Conservation (phyloP, 495 filamentous ascomycete genomes). For the Aspergillus egyptiacus region DNA sequence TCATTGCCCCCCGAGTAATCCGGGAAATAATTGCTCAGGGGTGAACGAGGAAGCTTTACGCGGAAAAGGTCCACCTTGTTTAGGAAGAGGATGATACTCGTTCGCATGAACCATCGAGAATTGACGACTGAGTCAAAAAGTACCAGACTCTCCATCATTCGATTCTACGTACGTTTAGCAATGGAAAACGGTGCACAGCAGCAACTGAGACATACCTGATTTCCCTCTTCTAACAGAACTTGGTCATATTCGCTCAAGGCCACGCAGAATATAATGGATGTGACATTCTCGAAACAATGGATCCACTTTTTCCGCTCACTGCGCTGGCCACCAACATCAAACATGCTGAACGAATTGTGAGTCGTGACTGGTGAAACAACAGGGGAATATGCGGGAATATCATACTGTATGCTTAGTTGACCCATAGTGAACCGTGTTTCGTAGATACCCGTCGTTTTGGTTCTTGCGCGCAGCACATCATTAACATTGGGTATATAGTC, state of each 20-base stretch:
- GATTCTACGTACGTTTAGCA: slow-evolving; percentile 56
- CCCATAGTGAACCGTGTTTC: slow-evolving; percentile 98
- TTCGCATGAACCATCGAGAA: slow-evolving; percentile 97
- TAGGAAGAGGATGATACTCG: slow-evolving; percentile 95
- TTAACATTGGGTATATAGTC: slow-evolving; percentile 88
- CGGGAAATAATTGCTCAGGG: slow-evolving; percentile 89
- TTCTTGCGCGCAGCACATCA: slow-evolving; percentile 90
- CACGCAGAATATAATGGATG: slow-evolving; percentile 99
- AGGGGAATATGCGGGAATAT: slow-evolving; percentile 2
- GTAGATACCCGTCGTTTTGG: slow-evolving; percentile 99
- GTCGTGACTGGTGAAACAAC: neutral
- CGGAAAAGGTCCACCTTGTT: slow-evolving; percentile 99
- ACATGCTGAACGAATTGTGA: slow-evolving; percentile 65
- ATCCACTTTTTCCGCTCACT: slow-evolving; percentile 99
- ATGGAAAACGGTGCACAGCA: slow-evolving; percentile 5
- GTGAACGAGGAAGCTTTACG: slow-evolving; percentile 81
- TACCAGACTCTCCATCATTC: slow-evolving; percentile 96
- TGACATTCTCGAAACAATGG: slow-evolving; percentile 99
- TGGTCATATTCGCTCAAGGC: slow-evolving; percentile 98
- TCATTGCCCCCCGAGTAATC: slow-evolving; percentile 97
- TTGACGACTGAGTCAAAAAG: slow-evolving; percentile 99
- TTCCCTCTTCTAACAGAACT: slow-evolving; percentile 91
- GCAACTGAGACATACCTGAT: slow-evolving; percentile 62
- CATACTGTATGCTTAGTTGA: slow-evolving; percentile 96
- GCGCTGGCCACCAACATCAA: slow-evolving; percentile 94